Percentiles rank a stretch among this genome's conserved stretches.
phyloP scores from a whole-genome alignment of 176 grass and related monocot species.

The Lolium rigidum region DNA sequence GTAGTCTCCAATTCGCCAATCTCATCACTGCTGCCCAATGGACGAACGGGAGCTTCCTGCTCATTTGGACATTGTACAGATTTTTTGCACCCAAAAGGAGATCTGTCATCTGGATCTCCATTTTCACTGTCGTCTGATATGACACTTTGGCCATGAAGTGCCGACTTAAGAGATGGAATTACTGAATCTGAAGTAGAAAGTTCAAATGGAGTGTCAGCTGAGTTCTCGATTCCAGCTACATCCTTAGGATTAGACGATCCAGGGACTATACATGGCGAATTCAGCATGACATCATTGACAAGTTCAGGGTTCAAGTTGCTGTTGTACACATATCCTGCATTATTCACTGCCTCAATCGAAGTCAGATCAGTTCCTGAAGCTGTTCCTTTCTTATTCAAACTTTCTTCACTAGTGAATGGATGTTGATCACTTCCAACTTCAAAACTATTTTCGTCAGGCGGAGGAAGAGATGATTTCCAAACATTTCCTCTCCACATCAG shows the following conservation, averaged over 20 bases:
- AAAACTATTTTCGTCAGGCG: conserved; percentile 49
- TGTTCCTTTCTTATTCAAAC: conserved; percentile 17
- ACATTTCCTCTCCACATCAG: conserved; percentile 89
- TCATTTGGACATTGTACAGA: conserved; percentile 42
- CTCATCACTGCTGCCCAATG: conserved; percentile 10
- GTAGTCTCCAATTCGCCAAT: conserved; percentile 22
- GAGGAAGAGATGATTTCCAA: conserved; percentile 68
- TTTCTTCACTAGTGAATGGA: conserved; percentile 15
- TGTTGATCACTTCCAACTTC: conserved; percentile 31
- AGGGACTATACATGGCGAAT: conserved; percentile 23
- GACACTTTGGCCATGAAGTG: conserved; percentile 21
- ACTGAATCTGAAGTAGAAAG: conserved; percentile 34
- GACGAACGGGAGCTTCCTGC: conserved; percentile 17
- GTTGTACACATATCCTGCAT: conserved; percentile 17
- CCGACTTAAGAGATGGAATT: conserved; percentile 31
- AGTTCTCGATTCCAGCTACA: conserved; percentile 26
- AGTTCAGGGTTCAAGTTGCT: conserved; percentile 35
- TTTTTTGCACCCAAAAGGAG: conserved; percentile 23
- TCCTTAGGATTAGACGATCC: conserved; percentile 11
- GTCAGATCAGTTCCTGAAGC: conserved; percentile 24
- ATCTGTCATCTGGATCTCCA: conserved; percentile 12
- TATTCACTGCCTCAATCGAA: conserved; percentile 21
- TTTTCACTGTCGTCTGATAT: conserved; percentile 34
- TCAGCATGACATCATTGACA: conserved; percentile 11
- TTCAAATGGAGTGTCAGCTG: conserved; percentile 23